Percentiles rank a stretch among this genome's conserved stretches.
Conservation (phyloP, 805 yeast species). For the Zygoascus biomembranicola region DNA sequence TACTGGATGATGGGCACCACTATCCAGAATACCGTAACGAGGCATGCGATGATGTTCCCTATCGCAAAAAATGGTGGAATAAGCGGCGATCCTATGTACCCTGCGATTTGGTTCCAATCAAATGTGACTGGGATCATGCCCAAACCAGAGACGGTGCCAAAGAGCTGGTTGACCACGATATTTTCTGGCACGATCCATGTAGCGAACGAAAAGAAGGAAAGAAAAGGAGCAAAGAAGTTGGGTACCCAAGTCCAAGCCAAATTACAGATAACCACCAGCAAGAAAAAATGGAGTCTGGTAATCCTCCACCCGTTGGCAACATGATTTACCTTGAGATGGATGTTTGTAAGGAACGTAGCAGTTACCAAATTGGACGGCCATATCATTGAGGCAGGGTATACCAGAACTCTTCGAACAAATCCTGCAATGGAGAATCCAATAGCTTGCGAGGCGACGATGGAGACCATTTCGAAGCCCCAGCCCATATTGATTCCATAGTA, state of each 20-base stretch:
- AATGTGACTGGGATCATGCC: conserved; percentile 60
- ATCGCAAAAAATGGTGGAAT: conserved; percentile 49
- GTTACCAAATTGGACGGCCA: conserved; percentile 66
- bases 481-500: conserved; percentile 39
- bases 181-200: conserved; percentile 58
- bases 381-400: conserved; percentile 55
- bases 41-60: conserved; percentile 37
- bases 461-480: conserved; percentile 47
- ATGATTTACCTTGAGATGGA: conserved; percentile 42
- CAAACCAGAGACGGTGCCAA: conserved; percentile 54
- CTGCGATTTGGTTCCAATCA: conserved; percentile 59
- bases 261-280: conserved; percentile 32
- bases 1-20: conserved; percentile 45
- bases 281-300: conserved; percentile 43
- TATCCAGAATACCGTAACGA: conserved; percentile 46
- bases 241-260: conserved; percentile 55
- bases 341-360: conserved; percentile 46
- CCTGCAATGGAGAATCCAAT: conserved; percentile 67
- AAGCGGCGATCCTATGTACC: conserved; percentile 52
- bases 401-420: conserved; percentile 46
- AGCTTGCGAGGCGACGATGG: conserved; percentile 49
- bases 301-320: conserved; percentile 55
- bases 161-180: conserved; percentile 53
- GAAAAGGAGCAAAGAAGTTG: conserved; percentile 48
- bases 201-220: conserved; percentile 51